Percentiles rank a stretch among this genome's conserved stretches.
Conservation (phyloP, 257 asterid species). For the Fraxinus quadrangulata region DNA sequence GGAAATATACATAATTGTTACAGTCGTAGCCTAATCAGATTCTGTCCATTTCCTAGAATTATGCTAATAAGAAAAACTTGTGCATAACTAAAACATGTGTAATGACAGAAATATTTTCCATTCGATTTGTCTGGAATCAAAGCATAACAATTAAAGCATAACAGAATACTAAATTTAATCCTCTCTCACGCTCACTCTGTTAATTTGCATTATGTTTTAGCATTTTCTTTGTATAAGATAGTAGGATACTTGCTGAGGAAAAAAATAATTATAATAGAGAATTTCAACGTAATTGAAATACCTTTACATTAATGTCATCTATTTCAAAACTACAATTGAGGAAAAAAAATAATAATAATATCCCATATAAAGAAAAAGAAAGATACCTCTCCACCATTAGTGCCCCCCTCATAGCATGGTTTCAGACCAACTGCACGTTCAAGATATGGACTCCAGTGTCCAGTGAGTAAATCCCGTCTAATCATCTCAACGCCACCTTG, state of each 20-base stretch:
- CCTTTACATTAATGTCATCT: not conserved
- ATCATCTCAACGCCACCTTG: constrained; percentile 99
- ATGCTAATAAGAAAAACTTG: not conserved
- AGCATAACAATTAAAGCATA: constrained; percentile 12
- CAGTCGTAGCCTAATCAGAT: not conserved
- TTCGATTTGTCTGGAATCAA: constrained; percentile 1
- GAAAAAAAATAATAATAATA: not conserved
- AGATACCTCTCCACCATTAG: constrained; percentile 91
- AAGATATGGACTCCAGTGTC: constrained; percentile 94
- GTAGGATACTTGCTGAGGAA: not conserved
- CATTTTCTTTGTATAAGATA: too few species aligned
- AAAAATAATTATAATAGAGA: not conserved
- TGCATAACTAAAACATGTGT: not conserved
- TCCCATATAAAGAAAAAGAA: constrained; percentile 13
- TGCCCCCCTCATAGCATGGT: constrained; percentile 87
- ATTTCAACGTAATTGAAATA: not conserved
- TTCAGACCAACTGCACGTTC: constrained; percentile 82
- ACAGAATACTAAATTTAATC: not conserved
- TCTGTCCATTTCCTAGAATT: not conserved
- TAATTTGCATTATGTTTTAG: too few species aligned
- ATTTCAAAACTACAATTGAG: not conserved
- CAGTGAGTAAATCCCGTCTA: constrained; percentile 92
- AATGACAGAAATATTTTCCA: constrained; percentile 1
- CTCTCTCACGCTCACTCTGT: not conserved
- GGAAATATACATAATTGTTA: not conserved